Percentiles rank a stretch among this genome's conserved stretches.
Conservation (phyloP, 306 rosid species). For the Lupinus albus region DNA sequence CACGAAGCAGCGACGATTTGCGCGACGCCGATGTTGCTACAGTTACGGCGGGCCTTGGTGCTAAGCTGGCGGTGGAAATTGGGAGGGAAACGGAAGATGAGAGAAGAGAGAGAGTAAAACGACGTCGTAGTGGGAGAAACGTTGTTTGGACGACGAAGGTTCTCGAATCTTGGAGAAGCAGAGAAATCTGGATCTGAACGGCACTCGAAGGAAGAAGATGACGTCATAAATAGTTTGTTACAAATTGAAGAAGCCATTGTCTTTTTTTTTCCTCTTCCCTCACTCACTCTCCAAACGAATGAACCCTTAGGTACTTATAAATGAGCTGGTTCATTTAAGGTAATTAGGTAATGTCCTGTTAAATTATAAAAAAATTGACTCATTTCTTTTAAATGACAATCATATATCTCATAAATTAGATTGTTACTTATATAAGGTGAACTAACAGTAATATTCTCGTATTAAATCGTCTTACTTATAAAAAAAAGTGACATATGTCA, state of each 20-base stretch:
- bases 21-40: conserved; percentile 67
- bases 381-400: too few relatives aligned
- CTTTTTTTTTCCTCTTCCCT: not conserved
- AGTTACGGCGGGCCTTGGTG: conserved; percentile 66
- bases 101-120: conserved; percentile 44
- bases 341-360: too few relatives aligned
- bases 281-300: too few relatives aligned
- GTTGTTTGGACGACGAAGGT: conserved; percentile 26
- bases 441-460: too few relatives aligned
- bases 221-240: conserved; percentile 38
- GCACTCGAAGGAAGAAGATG: conserved; percentile 45
- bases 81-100: conserved; percentile 68
- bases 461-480: too few relatives aligned
- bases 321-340: too few relatives aligned
- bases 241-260: conserved; percentile 61
- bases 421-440: too few relatives aligned
- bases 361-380: too few relatives aligned
- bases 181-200: conserved; percentile 58
- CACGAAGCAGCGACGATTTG: conserved; percentile 76
- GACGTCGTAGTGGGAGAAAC: not conserved
- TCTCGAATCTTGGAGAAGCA: conserved; percentile 39
- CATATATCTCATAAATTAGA: too few relatives aligned
- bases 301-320: too few relatives aligned
- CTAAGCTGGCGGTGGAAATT: conserved; percentile 70
- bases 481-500: too few relatives aligned